phyloP scores from a whole-genome alignment of 2,329 filamentous ascomycete species.

The Leptographium lundbergii region DNA sequence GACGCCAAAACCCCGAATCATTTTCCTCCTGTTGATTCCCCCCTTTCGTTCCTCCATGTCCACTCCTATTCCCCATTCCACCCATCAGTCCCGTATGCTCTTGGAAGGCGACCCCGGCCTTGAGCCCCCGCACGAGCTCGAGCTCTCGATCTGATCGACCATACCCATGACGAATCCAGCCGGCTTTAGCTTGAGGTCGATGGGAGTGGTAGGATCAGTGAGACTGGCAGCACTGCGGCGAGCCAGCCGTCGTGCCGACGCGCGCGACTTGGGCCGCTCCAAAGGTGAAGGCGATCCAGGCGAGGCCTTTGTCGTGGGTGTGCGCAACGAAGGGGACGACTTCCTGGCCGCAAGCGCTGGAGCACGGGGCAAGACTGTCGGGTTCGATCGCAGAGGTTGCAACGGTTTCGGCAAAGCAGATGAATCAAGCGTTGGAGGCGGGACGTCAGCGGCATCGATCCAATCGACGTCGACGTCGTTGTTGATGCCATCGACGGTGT shows the following conservation, averaged over 20 bases:
- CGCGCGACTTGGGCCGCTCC: no score
- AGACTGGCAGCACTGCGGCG: slow-evolving; percentile 32
- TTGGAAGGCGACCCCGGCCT: neutral
- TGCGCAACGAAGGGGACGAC: neutral
- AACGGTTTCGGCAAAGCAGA: neutral
- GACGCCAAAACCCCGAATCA: neutral
- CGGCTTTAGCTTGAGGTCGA: slow-evolving; percentile 3
- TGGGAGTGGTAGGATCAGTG: slow-evolving; percentile 15
- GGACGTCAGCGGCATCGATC: neutral
- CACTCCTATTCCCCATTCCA: neutral
- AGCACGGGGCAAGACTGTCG: neutral
- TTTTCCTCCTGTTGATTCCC: neutral
- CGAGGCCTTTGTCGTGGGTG: neutral
- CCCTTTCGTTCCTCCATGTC: neutral
- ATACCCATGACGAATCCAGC: slow-evolving; percentile 32
- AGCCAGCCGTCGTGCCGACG: neutral
- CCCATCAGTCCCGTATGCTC: neutral
- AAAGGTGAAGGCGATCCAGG: neutral
- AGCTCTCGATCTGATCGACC: slow-evolving; percentile 40
- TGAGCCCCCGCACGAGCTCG: neutral
- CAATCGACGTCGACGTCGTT: neutral
- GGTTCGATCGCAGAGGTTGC: neutral
- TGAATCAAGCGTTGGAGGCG: neutral
- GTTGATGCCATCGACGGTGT: neutral
- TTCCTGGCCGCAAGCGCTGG: neutral